Evolutionary conservation across 495 filamentous ascomycete genomes (phyloP).

Genomic region (Lasiosphaeria hispida): DNA sequence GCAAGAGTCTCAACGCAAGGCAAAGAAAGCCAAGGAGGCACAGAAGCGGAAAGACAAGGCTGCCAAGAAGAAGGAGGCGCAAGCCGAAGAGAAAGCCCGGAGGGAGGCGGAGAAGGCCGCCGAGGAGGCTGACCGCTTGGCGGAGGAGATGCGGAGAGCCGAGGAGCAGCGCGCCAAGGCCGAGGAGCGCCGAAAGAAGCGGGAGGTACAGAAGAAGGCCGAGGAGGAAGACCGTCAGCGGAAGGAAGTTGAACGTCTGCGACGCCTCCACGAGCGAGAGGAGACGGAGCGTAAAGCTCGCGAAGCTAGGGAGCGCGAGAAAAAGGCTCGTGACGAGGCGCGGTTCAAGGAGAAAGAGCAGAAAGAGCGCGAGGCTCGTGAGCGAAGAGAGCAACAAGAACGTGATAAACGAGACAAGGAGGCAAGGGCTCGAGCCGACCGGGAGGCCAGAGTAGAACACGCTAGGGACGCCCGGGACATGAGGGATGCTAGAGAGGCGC

Average conservation of each 20-base stretch:
- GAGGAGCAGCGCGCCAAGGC: slow-evolving; percentile 77
- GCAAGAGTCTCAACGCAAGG: slow-evolving; percentile 71
- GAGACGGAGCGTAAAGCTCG: slow-evolving; percentile 79
- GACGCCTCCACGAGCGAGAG: slow-evolving; percentile 74
- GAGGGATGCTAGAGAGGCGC: slow-evolving; percentile 27
- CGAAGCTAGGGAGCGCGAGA: slow-evolving; percentile 81
- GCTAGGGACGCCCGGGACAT: slow-evolving; percentile 45
- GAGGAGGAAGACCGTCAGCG: slow-evolving; percentile 78
- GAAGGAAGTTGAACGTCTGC: slow-evolving; percentile 60
- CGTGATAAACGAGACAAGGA: slow-evolving; percentile 55
- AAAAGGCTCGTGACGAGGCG: slow-evolving; percentile 70
- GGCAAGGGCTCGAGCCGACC: slow-evolving; percentile 35
- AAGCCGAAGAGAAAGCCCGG: slow-evolving; percentile 84
- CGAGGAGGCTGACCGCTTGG: slow-evolving; percentile 77
- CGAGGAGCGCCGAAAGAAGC: slow-evolving; percentile 89
- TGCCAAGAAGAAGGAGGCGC: slow-evolving; percentile 75
- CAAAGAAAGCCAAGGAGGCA: slow-evolving; percentile 90
- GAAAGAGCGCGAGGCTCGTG: slow-evolving; percentile 52
- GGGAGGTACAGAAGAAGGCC: slow-evolving; percentile 86
- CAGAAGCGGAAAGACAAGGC: slow-evolving; percentile 92
- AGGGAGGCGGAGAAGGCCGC: slow-evolving; percentile 86
- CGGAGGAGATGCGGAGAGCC: slow-evolving; percentile 71
- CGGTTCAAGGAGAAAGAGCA: slow-evolving; percentile 67
- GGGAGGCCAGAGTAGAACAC: slow-evolving; percentile 48
- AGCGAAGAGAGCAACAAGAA: slow-evolving; percentile 57